phyloP scores from a whole-genome alignment of 345 rosid genomes.

The Acer saccharum region DNA sequence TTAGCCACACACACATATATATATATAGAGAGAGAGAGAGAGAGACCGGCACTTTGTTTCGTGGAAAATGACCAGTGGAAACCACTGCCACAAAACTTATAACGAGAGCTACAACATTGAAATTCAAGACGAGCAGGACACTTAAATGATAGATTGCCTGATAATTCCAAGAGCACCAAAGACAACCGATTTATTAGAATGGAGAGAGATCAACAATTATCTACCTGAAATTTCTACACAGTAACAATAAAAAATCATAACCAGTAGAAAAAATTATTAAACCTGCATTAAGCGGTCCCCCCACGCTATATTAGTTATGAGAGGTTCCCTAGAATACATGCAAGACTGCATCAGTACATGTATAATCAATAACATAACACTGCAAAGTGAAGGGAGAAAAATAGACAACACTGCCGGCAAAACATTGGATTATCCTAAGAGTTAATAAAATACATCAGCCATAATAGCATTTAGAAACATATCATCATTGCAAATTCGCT shows the following conservation, averaged over 20 bases:
- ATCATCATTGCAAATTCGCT: neutral
- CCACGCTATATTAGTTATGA: constrained; percentile 85
- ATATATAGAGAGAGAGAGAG: constrained; percentile 3
- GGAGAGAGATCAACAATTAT: neutral
- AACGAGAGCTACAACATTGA: constrained; percentile 74
- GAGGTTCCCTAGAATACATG: constrained; percentile 74
- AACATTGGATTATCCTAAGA: neutral
- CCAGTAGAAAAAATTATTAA: neutral
- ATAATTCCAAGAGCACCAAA: constrained; percentile 9
- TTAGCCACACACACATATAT: neutral
- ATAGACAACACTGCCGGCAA: too few species aligned
- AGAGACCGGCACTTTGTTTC: constrained; percentile 85
- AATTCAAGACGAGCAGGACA: constrained; percentile 76
- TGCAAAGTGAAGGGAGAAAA: neutral
- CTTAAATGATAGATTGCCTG: constrained; percentile 88
- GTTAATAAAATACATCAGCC: neutral
- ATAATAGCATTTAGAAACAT: neutral
- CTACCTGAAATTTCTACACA: neutral
- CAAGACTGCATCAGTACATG: constrained; percentile 24
- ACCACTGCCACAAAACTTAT: constrained; percentile 91
- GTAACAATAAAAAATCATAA: neutral
- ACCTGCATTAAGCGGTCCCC: constrained; percentile 77
- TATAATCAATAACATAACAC: too few species aligned
- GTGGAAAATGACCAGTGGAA: constrained; percentile 91
- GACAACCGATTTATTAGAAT: neutral